Percentiles rank a stretch among this genome's conserved stretches.
phyloP scores from a whole-genome alignment of 2,329 filamentous ascomycete species.

The Tolypocladium pustulatum region DNA sequence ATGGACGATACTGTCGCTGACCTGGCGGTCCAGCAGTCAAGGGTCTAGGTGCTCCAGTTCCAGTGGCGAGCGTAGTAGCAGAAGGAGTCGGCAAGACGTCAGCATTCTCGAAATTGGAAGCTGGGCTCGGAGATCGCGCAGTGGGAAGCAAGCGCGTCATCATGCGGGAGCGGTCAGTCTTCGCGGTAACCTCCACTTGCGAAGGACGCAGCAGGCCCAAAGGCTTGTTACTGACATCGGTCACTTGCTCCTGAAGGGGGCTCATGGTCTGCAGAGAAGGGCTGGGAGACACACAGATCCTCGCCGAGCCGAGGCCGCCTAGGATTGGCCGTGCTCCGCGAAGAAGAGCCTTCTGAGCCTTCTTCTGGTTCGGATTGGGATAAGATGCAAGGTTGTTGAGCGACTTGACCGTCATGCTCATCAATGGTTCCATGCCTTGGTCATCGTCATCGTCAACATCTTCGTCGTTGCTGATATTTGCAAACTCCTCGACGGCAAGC shows the following conservation, averaged over 20 bases:
- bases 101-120: neutral
- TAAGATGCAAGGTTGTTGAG: constrained; percentile 45
- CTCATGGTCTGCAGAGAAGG: neutral
- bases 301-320: constrained; percentile 1
- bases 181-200: constrained; percentile 3
- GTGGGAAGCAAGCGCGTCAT: neutral
- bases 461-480: constrained; percentile 13
- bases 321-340: constrained; percentile 16
- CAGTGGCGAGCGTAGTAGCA: constrained; percentile 16
- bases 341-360: constrained; percentile 35
- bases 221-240: neutral
- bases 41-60: constrained; percentile 35
- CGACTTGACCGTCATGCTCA: constrained; percentile 33
- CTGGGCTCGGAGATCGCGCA: neutral
- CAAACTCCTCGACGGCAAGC: neutral
- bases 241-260: neutral
- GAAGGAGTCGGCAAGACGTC: neutral
- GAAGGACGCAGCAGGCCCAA: constrained; percentile 3
- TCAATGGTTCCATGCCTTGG: constrained; percentile 18
- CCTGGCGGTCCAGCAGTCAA: constrained; percentile 45
- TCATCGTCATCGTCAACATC: constrained; percentile 18
- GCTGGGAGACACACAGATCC: neutral
- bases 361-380: constrained; percentile 42
- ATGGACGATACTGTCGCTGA: constrained; percentile 37
- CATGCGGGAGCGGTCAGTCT: neutral